These are phyloP conservation scores for Microdochium bolleyi DNA, from an alignment of 2,329 filamentous ascomycete species.

Conservation along the genomic window DNA sequence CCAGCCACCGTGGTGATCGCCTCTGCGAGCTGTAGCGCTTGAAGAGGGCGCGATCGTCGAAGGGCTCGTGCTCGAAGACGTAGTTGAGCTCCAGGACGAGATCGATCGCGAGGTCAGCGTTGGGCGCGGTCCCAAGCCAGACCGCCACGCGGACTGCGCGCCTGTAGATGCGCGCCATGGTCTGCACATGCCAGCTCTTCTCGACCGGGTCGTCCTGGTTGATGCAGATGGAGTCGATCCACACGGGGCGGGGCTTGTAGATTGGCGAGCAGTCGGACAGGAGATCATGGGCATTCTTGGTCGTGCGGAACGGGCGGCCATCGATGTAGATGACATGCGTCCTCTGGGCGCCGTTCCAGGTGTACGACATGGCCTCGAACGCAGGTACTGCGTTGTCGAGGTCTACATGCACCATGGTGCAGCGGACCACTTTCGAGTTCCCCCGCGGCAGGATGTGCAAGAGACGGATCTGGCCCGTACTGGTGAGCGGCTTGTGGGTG, in stretches of 20 bases:
- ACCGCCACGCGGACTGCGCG: slow-evolving; percentile 3
- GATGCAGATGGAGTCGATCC: slow-evolving; percentile 9
- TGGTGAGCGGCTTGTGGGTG: not conserved
- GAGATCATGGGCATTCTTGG: not conserved
- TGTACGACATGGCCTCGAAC: not conserved
- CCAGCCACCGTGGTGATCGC: not conserved
- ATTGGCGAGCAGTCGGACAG: not conserved
- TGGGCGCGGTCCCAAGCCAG: slow-evolving; percentile 3
- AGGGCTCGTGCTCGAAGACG: not conserved
- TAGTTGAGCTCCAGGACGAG: not conserved
- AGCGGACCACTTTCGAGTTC: not conserved
- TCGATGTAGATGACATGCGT: not conserved
- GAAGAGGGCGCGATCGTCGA: not conserved
- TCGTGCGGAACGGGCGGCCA: not conserved
- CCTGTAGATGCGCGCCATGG: slow-evolving; percentile 6
- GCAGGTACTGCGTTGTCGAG: not conserved
- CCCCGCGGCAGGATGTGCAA: not conserved
- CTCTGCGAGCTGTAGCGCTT: not conserved
- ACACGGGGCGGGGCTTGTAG: not conserved
- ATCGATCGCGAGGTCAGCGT: not conserved
- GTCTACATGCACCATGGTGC: not conserved
- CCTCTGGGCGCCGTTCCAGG: not conserved
- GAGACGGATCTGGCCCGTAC: not conserved
- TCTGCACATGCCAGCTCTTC: slow-evolving; percentile 2
- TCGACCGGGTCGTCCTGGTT: slow-evolving; percentile 4